These are phyloP conservation scores for Mucor velutinosus DNA, from an alignment of 371 early-diverging fungal species.

Conservation along the genomic window DNA sequence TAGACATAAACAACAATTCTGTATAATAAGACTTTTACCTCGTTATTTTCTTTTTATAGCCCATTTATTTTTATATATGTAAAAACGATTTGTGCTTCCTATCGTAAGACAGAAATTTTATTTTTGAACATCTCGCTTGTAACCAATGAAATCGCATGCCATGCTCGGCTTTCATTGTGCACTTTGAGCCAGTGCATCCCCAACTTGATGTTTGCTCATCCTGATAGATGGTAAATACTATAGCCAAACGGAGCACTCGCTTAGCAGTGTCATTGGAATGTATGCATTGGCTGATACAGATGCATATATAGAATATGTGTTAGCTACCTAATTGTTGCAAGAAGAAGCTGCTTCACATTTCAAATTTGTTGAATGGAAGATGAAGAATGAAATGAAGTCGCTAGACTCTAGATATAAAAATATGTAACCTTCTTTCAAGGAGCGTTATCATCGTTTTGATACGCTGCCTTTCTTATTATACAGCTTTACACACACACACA, in stretches of 20 bases:
- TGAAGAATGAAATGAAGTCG: constrained; percentile 7
- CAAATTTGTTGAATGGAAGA: constrained; percentile 10
- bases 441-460: neutral
- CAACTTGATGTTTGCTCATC: too few relatives aligned
- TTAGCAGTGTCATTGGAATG: neutral
- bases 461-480: neutral
- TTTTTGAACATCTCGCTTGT: neutral
- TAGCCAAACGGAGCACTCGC: neutral
- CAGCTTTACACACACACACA: too few relatives aligned
- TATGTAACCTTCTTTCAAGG: constrained; percentile 4
- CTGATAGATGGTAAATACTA: neutral
- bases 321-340: too few relatives aligned
- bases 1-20: constrained; percentile 7
- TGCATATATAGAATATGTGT: too few relatives aligned
- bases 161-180: neutral
- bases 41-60: neutral
- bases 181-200: neutral
- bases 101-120: constrained; percentile 1
- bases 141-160: neutral
- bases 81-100: constrained; percentile 1
- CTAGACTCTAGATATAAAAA: neutral
- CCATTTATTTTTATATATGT: constrained; percentile 11
- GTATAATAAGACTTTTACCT: neutral
- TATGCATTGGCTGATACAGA: neutral
- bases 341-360: neutral